These are phyloP conservation scores for Aspergillus melleus DNA, from an alignment of 2,329 filamentous ascomycete species.

Conservation along the genomic window DNA sequence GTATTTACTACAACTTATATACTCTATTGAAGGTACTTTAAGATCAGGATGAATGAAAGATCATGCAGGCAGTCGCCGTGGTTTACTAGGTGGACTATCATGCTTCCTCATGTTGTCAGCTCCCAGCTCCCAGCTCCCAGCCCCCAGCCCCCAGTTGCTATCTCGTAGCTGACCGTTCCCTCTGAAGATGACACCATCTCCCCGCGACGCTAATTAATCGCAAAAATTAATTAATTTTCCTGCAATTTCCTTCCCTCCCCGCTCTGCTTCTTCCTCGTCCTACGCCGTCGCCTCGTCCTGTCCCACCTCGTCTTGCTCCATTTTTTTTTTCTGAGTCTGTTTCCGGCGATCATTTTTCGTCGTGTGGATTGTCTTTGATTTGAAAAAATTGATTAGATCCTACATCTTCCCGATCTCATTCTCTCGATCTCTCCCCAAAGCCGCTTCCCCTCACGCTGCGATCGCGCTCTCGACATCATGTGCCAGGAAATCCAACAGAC, in stretches of 20 bases:
- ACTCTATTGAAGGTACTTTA: too few species aligned
- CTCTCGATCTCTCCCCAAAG: constrained; percentile 1
- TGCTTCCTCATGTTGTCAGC: too few species aligned
- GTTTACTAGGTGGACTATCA: too few species aligned
- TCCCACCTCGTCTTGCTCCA: neutral
- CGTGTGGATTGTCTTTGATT: neutral
- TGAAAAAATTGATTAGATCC: neutral
- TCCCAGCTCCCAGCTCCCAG: too few species aligned
- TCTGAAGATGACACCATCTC: neutral
- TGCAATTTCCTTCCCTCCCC: neutral
- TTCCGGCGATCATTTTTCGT: neutral
- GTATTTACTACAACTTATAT: too few species aligned
- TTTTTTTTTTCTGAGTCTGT: neutral
- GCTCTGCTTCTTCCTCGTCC: neutral
- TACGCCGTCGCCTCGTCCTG: neutral
- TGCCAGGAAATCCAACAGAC: constrained; percentile 17
- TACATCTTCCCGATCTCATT: neutral
- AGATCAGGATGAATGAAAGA: too few species aligned
- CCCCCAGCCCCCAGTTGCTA: too few species aligned
- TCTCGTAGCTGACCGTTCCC: too few species aligned
- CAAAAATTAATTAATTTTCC: neutral
- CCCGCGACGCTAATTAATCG: neutral
- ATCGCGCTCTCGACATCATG: constrained; percentile 24
- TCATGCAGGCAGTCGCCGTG: too few species aligned
- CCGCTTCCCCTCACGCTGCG: neutral